These are phyloP conservation scores for Glonium stellatum DNA, from an alignment of 495 filamentous ascomycete species.

Conservation along the genomic window DNA sequence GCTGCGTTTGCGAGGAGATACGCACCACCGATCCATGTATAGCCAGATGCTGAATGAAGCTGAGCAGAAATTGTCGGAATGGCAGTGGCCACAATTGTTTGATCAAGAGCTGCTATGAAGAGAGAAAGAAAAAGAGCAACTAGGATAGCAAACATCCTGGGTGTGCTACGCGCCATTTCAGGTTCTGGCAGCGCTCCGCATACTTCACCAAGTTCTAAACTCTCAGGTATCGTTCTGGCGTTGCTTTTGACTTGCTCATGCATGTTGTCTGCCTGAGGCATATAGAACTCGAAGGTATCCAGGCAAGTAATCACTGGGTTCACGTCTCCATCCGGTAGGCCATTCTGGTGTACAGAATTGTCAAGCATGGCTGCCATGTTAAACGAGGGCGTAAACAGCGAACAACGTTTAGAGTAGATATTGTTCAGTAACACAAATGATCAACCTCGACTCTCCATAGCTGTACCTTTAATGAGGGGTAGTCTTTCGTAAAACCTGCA, in stretches of 20 bases:
- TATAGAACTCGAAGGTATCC: background rate
- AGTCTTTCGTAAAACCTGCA: too few species aligned
- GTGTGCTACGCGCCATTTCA: background rate
- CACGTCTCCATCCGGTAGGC: too few species aligned
- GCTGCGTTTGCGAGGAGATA: conserved; percentile 53
- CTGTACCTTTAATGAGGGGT: too few species aligned
- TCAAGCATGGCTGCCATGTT: too few species aligned
- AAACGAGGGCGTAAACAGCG: too few species aligned
- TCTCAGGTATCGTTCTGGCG: background rate
- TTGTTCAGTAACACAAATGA: too few species aligned
- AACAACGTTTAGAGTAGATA: too few species aligned
- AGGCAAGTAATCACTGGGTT: background rate
- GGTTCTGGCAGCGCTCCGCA: background rate
- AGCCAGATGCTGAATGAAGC: conserved; percentile 53
- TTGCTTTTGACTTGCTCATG: background rate
- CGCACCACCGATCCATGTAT: conserved; percentile 61
- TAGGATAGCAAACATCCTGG: background rate
- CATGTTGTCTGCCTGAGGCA: background rate
- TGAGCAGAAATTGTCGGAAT: conserved; percentile 50
- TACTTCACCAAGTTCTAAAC: background rate
- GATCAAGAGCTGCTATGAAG: conserved; percentile 59
- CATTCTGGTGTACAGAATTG: too few species aligned
- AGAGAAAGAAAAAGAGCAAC: conserved; percentile 25
- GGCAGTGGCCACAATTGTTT: conserved; percentile 56
- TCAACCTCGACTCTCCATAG: too few species aligned